Evolutionary conservation across 768 basidiomycete species (phyloP).

Genomic region (Termitomyces sp.): DNA sequence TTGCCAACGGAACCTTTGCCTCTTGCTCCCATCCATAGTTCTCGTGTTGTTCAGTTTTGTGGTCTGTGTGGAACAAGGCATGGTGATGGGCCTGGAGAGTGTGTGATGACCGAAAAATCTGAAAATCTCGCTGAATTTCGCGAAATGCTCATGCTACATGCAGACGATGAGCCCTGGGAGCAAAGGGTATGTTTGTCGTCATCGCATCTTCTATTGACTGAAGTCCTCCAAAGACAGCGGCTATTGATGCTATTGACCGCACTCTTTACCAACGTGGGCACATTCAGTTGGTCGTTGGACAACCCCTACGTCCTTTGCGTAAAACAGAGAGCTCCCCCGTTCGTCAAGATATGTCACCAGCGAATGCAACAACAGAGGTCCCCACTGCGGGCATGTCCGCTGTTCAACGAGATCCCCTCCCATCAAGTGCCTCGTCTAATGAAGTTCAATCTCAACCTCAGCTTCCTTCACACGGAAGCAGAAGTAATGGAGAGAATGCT

Average conservation of each 20-base stretch:
- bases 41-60: slow-evolving; percentile 32
- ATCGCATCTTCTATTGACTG: background rate
- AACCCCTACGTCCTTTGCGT: slow-evolving; percentile 58
- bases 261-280: slow-evolving; percentile 56
- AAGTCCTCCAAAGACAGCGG: slow-evolving; percentile 39
- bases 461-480: background rate
- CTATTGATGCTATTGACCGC: slow-evolving; percentile 69
- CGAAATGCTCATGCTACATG: slow-evolving; percentile 58
- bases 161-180: slow-evolving; percentile 66
- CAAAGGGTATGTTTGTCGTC: slow-evolving; percentile 45
- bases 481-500: slow-evolving; percentile 1
- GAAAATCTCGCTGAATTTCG: slow-evolving; percentile 70
- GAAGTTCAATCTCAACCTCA: background rate
- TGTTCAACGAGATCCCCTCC: background rate
- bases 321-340: background rate
- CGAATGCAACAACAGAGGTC: background rate
- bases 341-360: background rate
- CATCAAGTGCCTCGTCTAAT: background rate
- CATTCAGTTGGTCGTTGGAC: slow-evolving; percentile 52
- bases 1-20: slow-evolving; percentile 5
- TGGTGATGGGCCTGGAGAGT: slow-evolving; percentile 41
- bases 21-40: slow-evolving; percentile 17
- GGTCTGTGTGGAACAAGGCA: slow-evolving; percentile 62
- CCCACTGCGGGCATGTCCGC: background rate
- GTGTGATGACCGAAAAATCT: slow-evolving; percentile 63